Conservation (phyloP, 2,329 filamentous ascomycete genomes). For the Scedosporium apiospermum region DNA sequence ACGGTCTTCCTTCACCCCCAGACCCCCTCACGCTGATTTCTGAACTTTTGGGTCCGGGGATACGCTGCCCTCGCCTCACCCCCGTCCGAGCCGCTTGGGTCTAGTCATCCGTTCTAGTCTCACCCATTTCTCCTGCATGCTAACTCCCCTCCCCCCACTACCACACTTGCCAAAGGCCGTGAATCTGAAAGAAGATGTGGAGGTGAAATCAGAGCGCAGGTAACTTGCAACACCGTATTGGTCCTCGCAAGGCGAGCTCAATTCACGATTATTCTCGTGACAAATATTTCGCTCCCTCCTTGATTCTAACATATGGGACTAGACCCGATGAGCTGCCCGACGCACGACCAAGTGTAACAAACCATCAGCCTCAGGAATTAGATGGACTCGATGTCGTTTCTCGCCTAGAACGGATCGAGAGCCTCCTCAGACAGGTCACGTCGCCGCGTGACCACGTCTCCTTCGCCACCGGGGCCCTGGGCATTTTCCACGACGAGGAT, state of each 20-base stretch:
- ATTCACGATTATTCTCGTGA: neutral
- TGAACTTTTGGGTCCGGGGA: too few species aligned
- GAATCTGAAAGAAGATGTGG: too few species aligned
- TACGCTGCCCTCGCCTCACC: too few species aligned
- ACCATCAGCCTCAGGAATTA: neutral
- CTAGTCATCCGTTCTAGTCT: neutral
- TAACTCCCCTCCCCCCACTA: neutral
- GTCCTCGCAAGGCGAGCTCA: too few species aligned
- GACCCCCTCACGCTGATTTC: too few species aligned
- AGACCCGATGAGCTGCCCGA: constrained; percentile 1
- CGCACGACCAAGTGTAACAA: neutral
- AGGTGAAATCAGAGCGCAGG: too few species aligned
- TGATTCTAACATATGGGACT: neutral
- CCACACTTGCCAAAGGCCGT: neutral
- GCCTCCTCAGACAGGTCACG: neutral
- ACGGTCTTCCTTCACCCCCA: too few species aligned
- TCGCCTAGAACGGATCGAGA: constrained; percentile 3
- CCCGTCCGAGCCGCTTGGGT: too few species aligned
- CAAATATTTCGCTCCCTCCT: neutral
- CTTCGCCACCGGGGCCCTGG: neutral
- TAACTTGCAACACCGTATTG: too few species aligned
- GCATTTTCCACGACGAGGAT: neutral
- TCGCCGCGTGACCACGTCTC: neutral
- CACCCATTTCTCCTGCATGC: neutral
- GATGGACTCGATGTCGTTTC: constrained; percentile 3